Evolutionary conservation across 768 basidiomycete genomes (phyloP), one percentile per base, ranked within the genome.

Genomic region (Lentinula lateritia): DNA sequence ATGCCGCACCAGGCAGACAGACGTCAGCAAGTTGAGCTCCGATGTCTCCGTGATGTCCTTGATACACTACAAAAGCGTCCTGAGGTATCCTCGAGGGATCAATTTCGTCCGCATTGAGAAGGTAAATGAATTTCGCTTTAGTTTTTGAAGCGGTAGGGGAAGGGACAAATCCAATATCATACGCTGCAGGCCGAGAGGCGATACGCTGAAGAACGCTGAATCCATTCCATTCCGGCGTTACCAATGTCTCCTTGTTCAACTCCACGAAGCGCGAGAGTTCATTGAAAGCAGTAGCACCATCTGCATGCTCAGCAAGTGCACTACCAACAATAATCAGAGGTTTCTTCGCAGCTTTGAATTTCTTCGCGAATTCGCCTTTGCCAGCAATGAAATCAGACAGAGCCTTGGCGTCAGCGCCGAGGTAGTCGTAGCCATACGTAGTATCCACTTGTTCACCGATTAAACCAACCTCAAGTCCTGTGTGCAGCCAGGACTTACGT

Each of bases 1-100:
- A 98, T 2, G 97, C 97, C 15, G 89, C 84, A 7, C 83, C 93
- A 15, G 97, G 97, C 16, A 98, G 78, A 72, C 92, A 93, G 62
- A 98, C 94, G 70, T 99, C 97, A n/a, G 97, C 97, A 23, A 95
- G 86, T 68, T 94, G 92, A 2, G 97, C 97, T 39, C 97, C 96
- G 59, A 93, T 79, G 72, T 99, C 97, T 67, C 97, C 97, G 70
- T 99, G 97, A 73, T 98, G 95, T 39, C 97, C 97, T 70, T 98
- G 97, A 74, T 99, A 99, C 13, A 99, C 96, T 50, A 98, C 95
- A 69, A 98, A 98, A 3, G 96, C 94, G 67, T 93, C 85, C 61
- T 83, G 78, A 35, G 97, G 95, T 62, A 99, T 95, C 3, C 89
- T 85, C 54, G 85, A 83, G 43, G 93, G 90, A 71, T 95, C 86